Evolutionary conservation across 306 rosid species (phyloP).

Genomic region (Cicer cuneatum): DNA sequence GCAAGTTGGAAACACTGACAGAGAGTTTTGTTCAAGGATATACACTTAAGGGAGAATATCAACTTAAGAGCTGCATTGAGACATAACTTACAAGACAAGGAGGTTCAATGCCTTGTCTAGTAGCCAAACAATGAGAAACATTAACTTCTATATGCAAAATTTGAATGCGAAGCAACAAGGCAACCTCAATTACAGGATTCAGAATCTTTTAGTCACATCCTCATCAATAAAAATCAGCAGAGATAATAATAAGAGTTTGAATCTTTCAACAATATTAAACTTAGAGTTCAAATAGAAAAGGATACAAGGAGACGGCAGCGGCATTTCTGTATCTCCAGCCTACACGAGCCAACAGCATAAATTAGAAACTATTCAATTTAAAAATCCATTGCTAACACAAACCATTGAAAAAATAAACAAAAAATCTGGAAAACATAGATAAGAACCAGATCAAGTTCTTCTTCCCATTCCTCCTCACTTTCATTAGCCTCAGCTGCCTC

Average conservation of each 20-base stretch:
- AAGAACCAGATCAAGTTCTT: constrained; percentile 63
- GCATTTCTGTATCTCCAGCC: constrained; percentile 68
- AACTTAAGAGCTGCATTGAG: too few relatives aligned
- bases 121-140: not conserved
- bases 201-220: not conserved
- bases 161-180: constrained; percentile 8
- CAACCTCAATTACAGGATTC: not conserved
- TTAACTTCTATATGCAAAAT: not conserved
- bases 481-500: constrained; percentile 62
- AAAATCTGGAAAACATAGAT: constrained; percentile 28
- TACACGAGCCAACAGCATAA: constrained; percentile 48
- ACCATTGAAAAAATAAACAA: constrained; percentile 10
- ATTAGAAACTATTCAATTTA: constrained; percentile 1
- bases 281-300: constrained; percentile 40
- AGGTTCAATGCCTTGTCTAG: not conserved
- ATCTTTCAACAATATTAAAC: constrained; percentile 29
- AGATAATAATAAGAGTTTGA: constrained; percentile 26
- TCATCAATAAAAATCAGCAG: not conserved
- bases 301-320: constrained; percentile 73
- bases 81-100: not conserved
- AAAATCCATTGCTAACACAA: constrained; percentile 28
- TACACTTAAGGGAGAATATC: not conserved
- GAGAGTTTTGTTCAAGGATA: not conserved
- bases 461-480: constrained; percentile 69
- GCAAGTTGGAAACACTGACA: not conserved